These are phyloP conservation scores for Cryptosporidium parvum DNA, from an alignment of 169 alveolate genomes.

Conservation along the genomic window DNA sequence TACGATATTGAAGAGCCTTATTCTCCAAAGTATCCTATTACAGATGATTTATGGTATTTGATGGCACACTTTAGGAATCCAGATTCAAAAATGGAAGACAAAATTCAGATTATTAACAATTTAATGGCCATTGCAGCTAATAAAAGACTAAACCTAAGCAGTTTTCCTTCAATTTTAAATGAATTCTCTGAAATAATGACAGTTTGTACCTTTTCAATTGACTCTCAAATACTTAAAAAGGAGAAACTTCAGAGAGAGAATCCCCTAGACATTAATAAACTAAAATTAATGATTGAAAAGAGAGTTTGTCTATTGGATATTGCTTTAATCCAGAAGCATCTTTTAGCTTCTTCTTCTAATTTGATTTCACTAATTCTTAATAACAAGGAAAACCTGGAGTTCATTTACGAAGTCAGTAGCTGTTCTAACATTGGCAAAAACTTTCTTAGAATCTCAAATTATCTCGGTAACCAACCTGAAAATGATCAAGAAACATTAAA, in stretches of 20 bases:
- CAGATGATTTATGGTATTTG: slow-evolving; percentile 59
- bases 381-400: slow-evolving; percentile 20
- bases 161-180: slow-evolving; percentile 37
- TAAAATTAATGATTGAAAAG: slow-evolving; percentile 4
- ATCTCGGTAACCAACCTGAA: background rate
- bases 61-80: slow-evolving; percentile 40
- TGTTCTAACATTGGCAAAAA: slow-evolving; percentile 2
- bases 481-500: background rate
- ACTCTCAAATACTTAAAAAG: slow-evolving; percentile 9
- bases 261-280: slow-evolving; percentile 3
- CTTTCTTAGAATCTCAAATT: background rate
- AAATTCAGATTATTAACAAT: slow-evolving; percentile 43
- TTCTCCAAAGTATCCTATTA: slow-evolving; percentile 13
- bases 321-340: slow-evolving; percentile 21
- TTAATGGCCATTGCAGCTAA: slow-evolving; percentile 25
- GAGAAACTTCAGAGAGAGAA: background rate
- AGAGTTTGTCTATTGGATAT: slow-evolving; percentile 33
- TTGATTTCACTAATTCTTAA: slow-evolving; percentile 14
- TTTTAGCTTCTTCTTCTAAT: slow-evolving; percentile 20
- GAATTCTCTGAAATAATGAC: slow-evolving; percentile 50
- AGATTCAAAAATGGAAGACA: slow-evolving; percentile 2
- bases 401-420: slow-evolving; percentile 12
- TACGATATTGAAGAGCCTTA: slow-evolving; percentile 2
- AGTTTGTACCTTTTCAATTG: slow-evolving; percentile 48
- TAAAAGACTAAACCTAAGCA: slow-evolving; percentile 27